phyloP scores from a whole-genome alignment of 768 basidiomycete genomes.

The Russula emetica region DNA sequence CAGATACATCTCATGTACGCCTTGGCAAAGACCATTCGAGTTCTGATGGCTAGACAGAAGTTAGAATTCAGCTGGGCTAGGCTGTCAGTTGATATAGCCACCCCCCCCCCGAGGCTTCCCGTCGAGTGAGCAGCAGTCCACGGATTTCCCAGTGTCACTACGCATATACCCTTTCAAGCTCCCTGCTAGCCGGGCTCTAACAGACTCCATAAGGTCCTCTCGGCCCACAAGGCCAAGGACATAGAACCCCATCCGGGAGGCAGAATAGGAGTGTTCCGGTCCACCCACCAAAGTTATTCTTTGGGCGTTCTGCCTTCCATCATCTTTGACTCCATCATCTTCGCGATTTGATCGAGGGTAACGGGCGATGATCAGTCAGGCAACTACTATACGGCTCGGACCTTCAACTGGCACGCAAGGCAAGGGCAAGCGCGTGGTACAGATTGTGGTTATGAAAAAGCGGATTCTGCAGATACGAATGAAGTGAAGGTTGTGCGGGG shows the following conservation, averaged over 20 bases:
- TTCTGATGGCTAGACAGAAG: not conserved
- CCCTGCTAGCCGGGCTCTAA: not conserved
- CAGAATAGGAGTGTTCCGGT: not conserved
- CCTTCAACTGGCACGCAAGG: not conserved
- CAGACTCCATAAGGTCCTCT: not conserved
- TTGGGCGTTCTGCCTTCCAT: not conserved
- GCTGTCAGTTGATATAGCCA: not conserved
- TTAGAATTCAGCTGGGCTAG: not conserved
- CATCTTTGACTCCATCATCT: not conserved
- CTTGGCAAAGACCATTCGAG: not conserved
- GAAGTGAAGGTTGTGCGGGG: constrained; percentile 3
- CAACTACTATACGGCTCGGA: not conserved
- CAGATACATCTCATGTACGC: not conserved
- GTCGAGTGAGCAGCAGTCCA: not conserved
- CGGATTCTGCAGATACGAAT: not conserved
- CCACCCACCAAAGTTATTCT: not conserved
- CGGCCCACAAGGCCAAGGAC: not conserved
- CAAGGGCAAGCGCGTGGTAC: not conserved
- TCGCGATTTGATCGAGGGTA: not conserved
- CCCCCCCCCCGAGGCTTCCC: not conserved
- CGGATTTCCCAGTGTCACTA: not conserved
- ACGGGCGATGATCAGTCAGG: not conserved
- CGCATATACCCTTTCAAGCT: not conserved
- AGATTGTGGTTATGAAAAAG: not conserved
- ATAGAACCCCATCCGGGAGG: not conserved